These are phyloP conservation scores for Glutinoglossum americanum DNA, from an alignment of 495 filamentous ascomycete genomes.

Conservation along the genomic window DNA sequence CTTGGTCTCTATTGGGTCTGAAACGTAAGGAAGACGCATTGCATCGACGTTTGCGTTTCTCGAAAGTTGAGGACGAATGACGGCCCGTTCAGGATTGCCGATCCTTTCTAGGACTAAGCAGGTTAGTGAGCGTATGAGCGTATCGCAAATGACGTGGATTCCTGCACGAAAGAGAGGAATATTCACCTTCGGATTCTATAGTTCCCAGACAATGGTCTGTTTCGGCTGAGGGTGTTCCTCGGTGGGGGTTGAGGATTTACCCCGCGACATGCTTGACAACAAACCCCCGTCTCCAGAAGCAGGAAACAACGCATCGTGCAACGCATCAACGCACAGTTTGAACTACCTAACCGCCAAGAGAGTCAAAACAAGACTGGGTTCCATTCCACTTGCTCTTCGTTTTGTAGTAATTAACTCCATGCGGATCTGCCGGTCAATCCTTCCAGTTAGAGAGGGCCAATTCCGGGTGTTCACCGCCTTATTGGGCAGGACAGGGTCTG, in stretches of 20 bases:
- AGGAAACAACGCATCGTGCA: neutral
- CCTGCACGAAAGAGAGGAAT: neutral
- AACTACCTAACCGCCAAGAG: neutral
- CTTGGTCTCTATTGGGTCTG: slow-evolving; percentile 30
- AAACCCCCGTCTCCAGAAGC: neutral
- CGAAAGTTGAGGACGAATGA: neutral
- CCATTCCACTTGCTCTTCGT: neutral
- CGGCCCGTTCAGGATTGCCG: too few relatives aligned
- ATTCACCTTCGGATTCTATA: neutral
- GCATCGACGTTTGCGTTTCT: neutral
- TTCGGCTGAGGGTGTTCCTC: neutral
- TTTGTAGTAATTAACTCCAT: neutral
- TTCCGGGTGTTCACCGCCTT: neutral
- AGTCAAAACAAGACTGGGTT: neutral
- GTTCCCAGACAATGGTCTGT: neutral
- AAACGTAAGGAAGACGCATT: slow-evolving; percentile 58
- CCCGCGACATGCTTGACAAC: neutral
- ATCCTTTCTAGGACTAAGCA: neutral
- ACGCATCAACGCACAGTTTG: neutral
- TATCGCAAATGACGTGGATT: neutral
- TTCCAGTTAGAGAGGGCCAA: neutral
- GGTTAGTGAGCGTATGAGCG: neutral
- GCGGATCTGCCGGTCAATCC: neutral
- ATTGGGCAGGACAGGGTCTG: neutral
- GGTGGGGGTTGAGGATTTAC: neutral